Evolutionary conservation across 2,329 filamentous ascomycete species (phyloP).

Genomic region (Microcyclospora pomicola): DNA sequence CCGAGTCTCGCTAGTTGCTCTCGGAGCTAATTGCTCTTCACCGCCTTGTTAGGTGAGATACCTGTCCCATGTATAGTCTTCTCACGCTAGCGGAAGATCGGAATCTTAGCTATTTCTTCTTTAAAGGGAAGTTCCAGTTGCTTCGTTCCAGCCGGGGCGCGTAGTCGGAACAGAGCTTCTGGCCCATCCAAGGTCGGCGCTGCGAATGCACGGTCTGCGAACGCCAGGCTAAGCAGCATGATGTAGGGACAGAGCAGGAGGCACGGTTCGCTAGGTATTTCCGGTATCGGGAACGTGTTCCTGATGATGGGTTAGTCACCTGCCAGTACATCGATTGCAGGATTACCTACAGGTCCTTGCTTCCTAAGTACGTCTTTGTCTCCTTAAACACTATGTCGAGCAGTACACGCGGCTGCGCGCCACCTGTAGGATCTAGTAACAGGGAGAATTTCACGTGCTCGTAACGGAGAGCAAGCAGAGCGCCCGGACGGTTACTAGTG

Average conservation of each 20-base stretch:
- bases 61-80: neutral
- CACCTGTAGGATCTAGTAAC: slow-evolving; percentile 5
- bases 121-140: neutral
- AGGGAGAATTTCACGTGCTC: slow-evolving; percentile 6
- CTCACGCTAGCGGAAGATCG: neutral
- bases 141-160: neutral
- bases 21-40: slow-evolving; percentile 3
- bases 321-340: neutral
- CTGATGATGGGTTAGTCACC: slow-evolving; percentile 1
- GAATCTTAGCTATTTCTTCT: neutral
- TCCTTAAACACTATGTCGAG: slow-evolving; percentile 9
- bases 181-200: neutral
- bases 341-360: slow-evolving; percentile 8
- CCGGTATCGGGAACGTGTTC: slow-evolving; percentile 7
- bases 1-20: slow-evolving; percentile 1
- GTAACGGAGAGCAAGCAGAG: slow-evolving; percentile 7
- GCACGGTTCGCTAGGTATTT: slow-evolving; percentile 6
- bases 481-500: slow-evolving; percentile 6
- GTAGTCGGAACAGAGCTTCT: slow-evolving; percentile 3
- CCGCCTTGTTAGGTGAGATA: neutral
- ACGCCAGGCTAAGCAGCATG: slow-evolving; percentile 6
- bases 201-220: slow-evolving; percentile 6
- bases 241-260: slow-evolving; percentile 8
- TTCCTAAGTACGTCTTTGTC: slow-evolving; percentile 10
- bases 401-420: slow-evolving; percentile 5